Percentiles rank a stretch among this genome's conserved stretches.
phyloP scores from a whole-genome alignment of 2,329 filamentous ascomycete species.

The Chalaropsis ovoidea region DNA sequence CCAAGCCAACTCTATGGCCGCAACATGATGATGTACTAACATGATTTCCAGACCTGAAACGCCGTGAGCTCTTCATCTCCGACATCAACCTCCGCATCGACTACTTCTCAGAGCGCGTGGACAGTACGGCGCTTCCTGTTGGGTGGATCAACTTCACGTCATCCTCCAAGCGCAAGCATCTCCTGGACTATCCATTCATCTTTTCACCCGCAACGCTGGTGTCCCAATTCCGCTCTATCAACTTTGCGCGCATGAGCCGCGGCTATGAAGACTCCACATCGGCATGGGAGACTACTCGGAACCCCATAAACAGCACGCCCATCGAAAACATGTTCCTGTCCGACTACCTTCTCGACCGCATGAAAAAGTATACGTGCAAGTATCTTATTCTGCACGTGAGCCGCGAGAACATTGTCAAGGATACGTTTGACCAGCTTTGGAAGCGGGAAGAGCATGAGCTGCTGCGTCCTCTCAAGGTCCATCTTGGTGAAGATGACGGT shows the following conservation, averaged over 20 bases:
- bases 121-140: constrained; percentile 62
- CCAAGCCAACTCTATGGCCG: not conserved
- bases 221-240: constrained; percentile 77
- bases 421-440: constrained; percentile 85
- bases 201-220: constrained; percentile 65
- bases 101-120: constrained; percentile 65
- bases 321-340: constrained; percentile 50
- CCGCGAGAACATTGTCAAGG: constrained; percentile 54
- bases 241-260: constrained; percentile 75
- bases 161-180: constrained; percentile 56
- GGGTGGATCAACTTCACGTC: constrained; percentile 56
- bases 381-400: constrained; percentile 62
- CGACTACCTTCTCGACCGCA: constrained; percentile 49
- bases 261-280: constrained; percentile 61
- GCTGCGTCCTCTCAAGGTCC: constrained; percentile 75
- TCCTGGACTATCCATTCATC: constrained; percentile 71
- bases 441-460: constrained; percentile 72
- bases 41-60: constrained; percentile 44
- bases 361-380: constrained; percentile 57
- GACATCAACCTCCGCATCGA: constrained; percentile 64
- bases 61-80: constrained; percentile 53
- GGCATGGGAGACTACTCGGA: constrained; percentile 46
- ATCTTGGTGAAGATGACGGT: constrained; percentile 68
- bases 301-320: constrained; percentile 45
- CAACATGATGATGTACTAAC: constrained; percentile 20